These are phyloP conservation scores for Choanephora cucurbitarum DNA, from an alignment of 371 early-diverging fungal genomes.

Conservation along the genomic window DNA sequence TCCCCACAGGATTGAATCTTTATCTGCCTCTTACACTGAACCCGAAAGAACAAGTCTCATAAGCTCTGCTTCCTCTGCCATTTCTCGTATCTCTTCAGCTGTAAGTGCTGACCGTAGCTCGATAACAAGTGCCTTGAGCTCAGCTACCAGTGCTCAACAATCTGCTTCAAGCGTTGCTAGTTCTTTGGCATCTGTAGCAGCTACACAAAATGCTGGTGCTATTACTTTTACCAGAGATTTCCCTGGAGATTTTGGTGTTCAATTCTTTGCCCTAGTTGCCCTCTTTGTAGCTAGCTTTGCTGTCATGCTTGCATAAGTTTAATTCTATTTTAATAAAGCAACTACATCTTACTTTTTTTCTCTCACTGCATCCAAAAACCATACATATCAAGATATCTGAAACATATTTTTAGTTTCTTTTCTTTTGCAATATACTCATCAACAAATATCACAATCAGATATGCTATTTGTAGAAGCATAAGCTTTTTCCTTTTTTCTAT, in stretches of 20 bases:
- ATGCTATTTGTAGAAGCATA: no score
- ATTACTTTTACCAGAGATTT: not conserved
- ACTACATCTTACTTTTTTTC: no score
- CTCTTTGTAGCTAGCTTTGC: slow-evolving; percentile 29
- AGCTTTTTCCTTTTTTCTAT: no score
- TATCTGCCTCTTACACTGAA: slow-evolving; percentile 1
- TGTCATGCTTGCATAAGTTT: slow-evolving; percentile 29
- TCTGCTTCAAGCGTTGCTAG: slow-evolving; percentile 5
- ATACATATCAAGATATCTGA: no score
- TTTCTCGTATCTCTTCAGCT: slow-evolving; percentile 28
- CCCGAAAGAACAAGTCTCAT: not conserved
- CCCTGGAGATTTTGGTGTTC: slow-evolving; percentile 3
- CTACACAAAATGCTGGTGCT: slow-evolving; percentile 1
- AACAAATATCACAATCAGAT: no score
- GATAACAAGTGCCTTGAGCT: not conserved
- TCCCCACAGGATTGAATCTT: slow-evolving; percentile 7
- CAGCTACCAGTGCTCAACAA: not conserved
- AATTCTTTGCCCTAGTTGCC: slow-evolving; percentile 16
- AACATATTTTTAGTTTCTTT: no score
- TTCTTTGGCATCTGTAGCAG: slow-evolving; percentile 7
- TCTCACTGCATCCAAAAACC: no score
- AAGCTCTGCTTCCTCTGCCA: slow-evolving; percentile 27
- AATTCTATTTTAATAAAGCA: not conserved
- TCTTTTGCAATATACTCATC: no score
- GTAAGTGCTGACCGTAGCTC: not conserved